Percentiles rank a stretch among this genome's conserved stretches.
These are phyloP conservation scores for Saprolegnia parasitica DNA, from an alignment of 352 stramenopile species.

Conservation along the genomic window DNA sequence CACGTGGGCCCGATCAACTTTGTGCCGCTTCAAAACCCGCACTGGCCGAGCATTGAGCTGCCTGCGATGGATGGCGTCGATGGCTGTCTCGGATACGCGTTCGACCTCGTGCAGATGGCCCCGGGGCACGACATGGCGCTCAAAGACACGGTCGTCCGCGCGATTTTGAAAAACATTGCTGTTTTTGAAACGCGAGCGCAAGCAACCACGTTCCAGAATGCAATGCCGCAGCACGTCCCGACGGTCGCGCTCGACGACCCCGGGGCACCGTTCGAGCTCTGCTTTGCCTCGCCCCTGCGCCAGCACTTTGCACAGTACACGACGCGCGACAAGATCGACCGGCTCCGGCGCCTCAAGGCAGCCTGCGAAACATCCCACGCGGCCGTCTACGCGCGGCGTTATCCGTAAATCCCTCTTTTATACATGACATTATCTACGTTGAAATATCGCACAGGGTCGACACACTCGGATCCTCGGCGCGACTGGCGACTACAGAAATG, in stretches of 20 bases:
- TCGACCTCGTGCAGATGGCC: constrained; percentile 57
- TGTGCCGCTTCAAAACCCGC: constrained; percentile 59
- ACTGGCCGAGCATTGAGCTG: constrained; percentile 58
- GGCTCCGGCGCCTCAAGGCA: neutral
- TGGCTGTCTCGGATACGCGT: constrained; percentile 70
- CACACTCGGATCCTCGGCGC: neutral
- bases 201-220: constrained; percentile 33
- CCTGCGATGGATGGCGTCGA: constrained; percentile 34
- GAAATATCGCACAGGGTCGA: neutral
- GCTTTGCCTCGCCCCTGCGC: constrained; percentile 14
- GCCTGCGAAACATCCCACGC: neutral
- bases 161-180: constrained; percentile 70
- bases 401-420: neutral
- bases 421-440: neutral
- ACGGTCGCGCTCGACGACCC: constrained; percentile 9
- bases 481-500: neutral
- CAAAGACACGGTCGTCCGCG: constrained; percentile 62
- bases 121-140: constrained; percentile 46
- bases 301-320: neutral
- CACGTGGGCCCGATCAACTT: constrained; percentile 60
- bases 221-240: neutral
- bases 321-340: neutral
- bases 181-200: constrained; percentile 57
- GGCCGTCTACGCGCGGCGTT: neutral
- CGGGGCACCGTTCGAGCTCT: neutral